These are phyloP conservation scores for Thalassiosira mediterranea DNA, from an alignment of 352 stramenopile species.

Conservation along the genomic window DNA sequence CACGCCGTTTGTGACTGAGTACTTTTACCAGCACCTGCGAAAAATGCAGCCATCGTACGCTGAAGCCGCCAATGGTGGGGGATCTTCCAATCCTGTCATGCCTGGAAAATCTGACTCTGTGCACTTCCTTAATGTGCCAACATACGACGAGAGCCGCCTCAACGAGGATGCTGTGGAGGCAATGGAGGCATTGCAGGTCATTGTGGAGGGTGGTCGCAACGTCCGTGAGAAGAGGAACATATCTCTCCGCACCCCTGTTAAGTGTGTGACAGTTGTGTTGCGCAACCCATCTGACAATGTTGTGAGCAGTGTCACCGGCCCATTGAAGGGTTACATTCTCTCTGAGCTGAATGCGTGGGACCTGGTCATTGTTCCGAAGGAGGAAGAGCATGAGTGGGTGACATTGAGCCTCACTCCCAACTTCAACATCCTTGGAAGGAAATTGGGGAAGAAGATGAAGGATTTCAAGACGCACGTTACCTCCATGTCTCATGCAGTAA, in stretches of 20 bases:
- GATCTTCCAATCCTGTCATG: slow-evolving; percentile 89
- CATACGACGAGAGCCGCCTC: slow-evolving; percentile 91
- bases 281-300: slow-evolving; percentile 85
- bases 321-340: slow-evolving; percentile 91
- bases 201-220: slow-evolving; percentile 96
- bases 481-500: slow-evolving; percentile 64
- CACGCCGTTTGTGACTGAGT: slow-evolving; percentile 99
- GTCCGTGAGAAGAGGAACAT: slow-evolving; percentile 96
- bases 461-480: slow-evolving; percentile 87
- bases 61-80: slow-evolving; percentile 66
- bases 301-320: slow-evolving; percentile 73
- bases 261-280: slow-evolving; percentile 95
- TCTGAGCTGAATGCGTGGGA: slow-evolving; percentile 96
- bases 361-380: slow-evolving; percentile 94
- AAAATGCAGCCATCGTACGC: slow-evolving; percentile 92
- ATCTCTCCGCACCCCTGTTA: slow-evolving; percentile 96
- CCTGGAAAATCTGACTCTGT: slow-evolving; percentile 91
- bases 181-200: slow-evolving; percentile 95
- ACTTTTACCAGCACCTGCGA: slow-evolving; percentile 98
- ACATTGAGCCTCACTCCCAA: slow-evolving; percentile 80
- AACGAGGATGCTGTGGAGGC: slow-evolving; percentile 91
- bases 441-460: slow-evolving; percentile 96
- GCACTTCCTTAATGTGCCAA: slow-evolving; percentile 94
- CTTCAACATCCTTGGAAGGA: slow-evolving; percentile 90
- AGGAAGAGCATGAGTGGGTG: slow-evolving; percentile 88